Evolutionary conservation across 1,284 basidiomycete genomes (phyloP), one percentile per base, ranked within the genome.

Genomic region (Microbotryum saponariae): DNA sequence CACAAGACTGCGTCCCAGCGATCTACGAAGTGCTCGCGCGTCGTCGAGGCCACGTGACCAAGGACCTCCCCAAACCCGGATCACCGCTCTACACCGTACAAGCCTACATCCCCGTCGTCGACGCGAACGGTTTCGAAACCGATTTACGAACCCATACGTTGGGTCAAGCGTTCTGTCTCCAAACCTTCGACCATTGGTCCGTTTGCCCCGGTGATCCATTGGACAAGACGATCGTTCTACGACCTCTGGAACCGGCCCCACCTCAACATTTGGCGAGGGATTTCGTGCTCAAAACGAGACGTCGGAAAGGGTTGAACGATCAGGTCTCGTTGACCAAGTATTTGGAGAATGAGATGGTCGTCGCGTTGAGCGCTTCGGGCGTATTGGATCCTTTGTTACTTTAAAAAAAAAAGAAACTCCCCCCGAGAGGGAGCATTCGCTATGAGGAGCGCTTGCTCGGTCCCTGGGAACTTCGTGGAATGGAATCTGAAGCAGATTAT

Each of bases 41-140:
- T 64, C 86, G 96, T 59, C 84, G 96, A 76, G 96, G 96, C 10
- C 96, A 98, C 76, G 96, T 99, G 68, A 97, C 92, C 1, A 89
- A 94, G 74, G 96, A 99, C 74, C 86, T 90, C 21, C 93, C 96
- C 52, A 97, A 98, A 76, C 91, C 93, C 4, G 96, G 96, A 56
- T 96, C 92, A 21, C 94, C 96, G 27, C 77, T 99, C 61, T 97
- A 93, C 78, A 98, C 94, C 0, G 90, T 98, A 66, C 93, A 97
- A 76, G 96, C 96, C 1, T 83, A 94, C 60, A 92, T 98, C 63
- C 96, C 96, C 7, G 96, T 97, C 47, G 91, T 99, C 67, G 96
- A 99, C 73, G 90, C 96, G 44, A 97, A 97, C 73, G 96, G 96
- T 0, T 98, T 99, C 76, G 96, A 99, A 79, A 97, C 93, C 7